Conservation (phyloP, 495 filamentous ascomycete species). For the Bacidia gigantensis region DNA sequence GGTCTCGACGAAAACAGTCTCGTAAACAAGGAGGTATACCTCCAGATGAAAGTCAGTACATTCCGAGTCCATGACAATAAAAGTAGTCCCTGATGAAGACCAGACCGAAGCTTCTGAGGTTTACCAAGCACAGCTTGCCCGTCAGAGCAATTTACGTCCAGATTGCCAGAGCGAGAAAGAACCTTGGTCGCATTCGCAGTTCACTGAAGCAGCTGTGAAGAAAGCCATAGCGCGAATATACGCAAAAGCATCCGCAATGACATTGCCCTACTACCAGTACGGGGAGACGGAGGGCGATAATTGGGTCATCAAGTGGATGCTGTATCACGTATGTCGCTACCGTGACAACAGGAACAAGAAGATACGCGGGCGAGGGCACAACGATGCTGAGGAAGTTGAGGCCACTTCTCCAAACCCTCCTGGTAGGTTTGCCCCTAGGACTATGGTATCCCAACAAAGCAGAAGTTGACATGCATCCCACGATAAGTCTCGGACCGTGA, state of each 20-base stretch:
- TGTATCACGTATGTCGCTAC: slow-evolving; percentile 46
- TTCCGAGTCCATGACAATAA: background rate
- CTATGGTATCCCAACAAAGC: too few species aligned
- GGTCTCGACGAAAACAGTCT: background rate
- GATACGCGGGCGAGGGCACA: too few species aligned
- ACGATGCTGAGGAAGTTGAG: too few species aligned
- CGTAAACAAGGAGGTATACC: background rate
- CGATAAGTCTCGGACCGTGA: too few species aligned
- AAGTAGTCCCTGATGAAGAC: slow-evolving; percentile 7
- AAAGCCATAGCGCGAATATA: slow-evolving; percentile 22
- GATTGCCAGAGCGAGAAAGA: slow-evolving; percentile 24
- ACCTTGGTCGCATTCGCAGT: slow-evolving; percentile 34
- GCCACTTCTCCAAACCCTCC: background rate
- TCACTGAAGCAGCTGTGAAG: slow-evolving; percentile 30
- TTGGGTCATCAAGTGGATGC: slow-evolving; percentile 44
- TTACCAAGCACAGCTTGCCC: slow-evolving; percentile 32
- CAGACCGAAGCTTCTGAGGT: slow-evolving; percentile 36
- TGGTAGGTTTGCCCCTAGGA: background rate
- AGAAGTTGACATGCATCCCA: too few species aligned
- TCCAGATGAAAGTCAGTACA: background rate
- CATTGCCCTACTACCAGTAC: slow-evolving; percentile 27
- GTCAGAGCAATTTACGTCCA: slow-evolving; percentile 27
- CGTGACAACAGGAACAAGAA: slow-evolving; percentile 42
- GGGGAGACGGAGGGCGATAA: slow-evolving; percentile 35
- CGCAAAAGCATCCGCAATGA: slow-evolving; percentile 24